Conservation (phyloP, 2,329 filamentous ascomycete genomes). For the Calonectria fujianensis region DNA sequence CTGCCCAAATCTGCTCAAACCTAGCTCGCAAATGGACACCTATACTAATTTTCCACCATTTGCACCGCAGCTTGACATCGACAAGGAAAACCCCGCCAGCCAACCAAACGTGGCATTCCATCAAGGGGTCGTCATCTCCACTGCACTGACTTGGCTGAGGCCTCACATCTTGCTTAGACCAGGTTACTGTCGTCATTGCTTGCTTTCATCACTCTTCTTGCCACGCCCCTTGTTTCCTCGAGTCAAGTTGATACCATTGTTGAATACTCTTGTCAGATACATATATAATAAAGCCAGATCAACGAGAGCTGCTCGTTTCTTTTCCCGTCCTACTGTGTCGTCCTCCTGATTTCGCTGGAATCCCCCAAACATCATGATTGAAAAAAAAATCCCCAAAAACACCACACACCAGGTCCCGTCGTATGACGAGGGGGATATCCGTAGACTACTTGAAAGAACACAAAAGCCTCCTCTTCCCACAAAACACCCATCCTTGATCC, state of each 20-base stretch:
- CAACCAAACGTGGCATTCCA: conserved; percentile 8
- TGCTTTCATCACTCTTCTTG: background rate
- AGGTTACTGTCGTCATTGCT: background rate
- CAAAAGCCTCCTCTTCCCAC: conserved; percentile 14
- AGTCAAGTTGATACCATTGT: conserved; percentile 20
- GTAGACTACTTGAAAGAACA: conserved; percentile 27
- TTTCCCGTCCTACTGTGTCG: conserved; percentile 13
- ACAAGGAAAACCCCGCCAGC: conserved; percentile 5
- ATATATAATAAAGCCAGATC: conserved; percentile 24
- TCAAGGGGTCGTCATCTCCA: background rate
- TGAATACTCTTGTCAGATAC: conserved; percentile 27
- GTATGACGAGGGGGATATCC: conserved; percentile 22
- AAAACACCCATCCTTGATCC: background rate
- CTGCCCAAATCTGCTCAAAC: background rate
- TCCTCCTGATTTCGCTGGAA: conserved; percentile 10
- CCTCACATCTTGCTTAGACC: background rate
- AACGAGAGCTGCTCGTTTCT: conserved; percentile 2
- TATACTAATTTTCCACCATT: conserved; percentile 13
- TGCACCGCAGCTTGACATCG: background rate
- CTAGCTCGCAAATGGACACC: conserved; percentile 3
- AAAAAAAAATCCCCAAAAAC: conserved; percentile 26
- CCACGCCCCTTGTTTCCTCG: background rate
- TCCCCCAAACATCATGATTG: conserved; percentile 19
- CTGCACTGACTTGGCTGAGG: background rate
- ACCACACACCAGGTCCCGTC: conserved; percentile 22